Percentiles rank a stretch among this genome's conserved stretches.
Conservation (phyloP, 2,329 filamentous ascomycete genomes). For the Leptosphaerulina australis region DNA sequence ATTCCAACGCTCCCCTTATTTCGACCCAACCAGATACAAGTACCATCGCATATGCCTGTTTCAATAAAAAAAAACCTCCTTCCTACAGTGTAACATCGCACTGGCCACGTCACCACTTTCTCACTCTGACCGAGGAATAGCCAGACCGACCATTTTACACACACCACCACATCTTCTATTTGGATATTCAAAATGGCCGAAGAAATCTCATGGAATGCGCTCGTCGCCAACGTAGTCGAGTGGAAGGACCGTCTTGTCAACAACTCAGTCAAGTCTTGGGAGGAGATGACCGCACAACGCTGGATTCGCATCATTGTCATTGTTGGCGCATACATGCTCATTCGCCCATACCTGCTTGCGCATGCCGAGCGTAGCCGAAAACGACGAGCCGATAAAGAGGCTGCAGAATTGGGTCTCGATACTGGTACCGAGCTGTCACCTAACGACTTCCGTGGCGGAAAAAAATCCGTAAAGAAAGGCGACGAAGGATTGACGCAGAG, state of each 20-base stretch:
- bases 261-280: constrained; percentile 53
- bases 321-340: constrained; percentile 73
- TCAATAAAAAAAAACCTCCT: not conserved
- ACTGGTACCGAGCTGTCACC: constrained; percentile 37
- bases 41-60: constrained; percentile 6
- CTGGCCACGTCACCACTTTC: not conserved
- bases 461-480: constrained; percentile 56
- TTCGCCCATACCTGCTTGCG: constrained; percentile 74
- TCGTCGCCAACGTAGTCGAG: constrained; percentile 35
- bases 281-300: constrained; percentile 52
- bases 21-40: constrained; percentile 4
- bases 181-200: constrained; percentile 20
- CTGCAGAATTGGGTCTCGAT: constrained; percentile 49
- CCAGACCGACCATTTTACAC: not conserved
- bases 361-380: constrained; percentile 68
- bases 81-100: constrained; percentile 1
- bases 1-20: not conserved
- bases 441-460: constrained; percentile 44
- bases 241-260: constrained; percentile 47
- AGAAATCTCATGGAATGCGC: constrained; percentile 18
- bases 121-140: not conserved
- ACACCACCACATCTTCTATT: not conserved
- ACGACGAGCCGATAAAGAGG: constrained; percentile 63
- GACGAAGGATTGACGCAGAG: constrained; percentile 74
- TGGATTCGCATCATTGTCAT: constrained; percentile 73